These are phyloP conservation scores for Bombardia bombarda DNA, from an alignment of 495 filamentous ascomycete genomes.

Conservation along the genomic window DNA sequence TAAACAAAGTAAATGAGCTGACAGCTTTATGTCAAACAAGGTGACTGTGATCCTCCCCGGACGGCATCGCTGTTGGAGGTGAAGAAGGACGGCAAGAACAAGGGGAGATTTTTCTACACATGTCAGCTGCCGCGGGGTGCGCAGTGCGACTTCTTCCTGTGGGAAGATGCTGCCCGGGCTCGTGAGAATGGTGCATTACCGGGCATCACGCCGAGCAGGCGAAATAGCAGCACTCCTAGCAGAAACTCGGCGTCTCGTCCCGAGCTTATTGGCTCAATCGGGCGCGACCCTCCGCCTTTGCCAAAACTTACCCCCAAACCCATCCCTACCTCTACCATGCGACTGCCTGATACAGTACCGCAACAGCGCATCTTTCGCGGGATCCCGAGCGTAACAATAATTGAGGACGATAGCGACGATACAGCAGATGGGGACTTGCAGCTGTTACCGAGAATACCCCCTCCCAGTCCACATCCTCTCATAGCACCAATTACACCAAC, in stretches of 20 bases:
- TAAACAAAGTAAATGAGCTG: no score
- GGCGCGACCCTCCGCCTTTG: background rate
- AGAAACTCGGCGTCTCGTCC: no score
- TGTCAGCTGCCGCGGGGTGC: slow-evolving; percentile 46
- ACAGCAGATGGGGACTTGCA: no score
- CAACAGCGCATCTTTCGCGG: slow-evolving; percentile 2
- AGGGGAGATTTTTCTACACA: slow-evolving; percentile 60
- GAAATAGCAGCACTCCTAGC: no score
- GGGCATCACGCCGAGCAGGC: background rate
- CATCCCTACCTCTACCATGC: no score
- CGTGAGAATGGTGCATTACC: slow-evolving; percentile 39
- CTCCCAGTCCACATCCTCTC: no score
- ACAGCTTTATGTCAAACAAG: no score
- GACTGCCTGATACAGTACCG: no score
- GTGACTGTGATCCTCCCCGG: slow-evolving; percentile 56
- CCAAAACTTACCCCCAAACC: background rate
- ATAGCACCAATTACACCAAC: no score
- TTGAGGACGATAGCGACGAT: no score
- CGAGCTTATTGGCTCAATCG: background rate
- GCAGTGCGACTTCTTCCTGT: slow-evolving; percentile 66
- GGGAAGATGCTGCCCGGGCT: slow-evolving; percentile 51
- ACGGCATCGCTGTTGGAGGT: slow-evolving; percentile 52
- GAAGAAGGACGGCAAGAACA: slow-evolving; percentile 59
- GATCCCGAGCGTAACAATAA: no score
- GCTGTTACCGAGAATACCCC: no score